Base-by-base conservation (phyloP, 2,329 filamentous ascomycete species). In the Triangularia verruculosa region DNA sequence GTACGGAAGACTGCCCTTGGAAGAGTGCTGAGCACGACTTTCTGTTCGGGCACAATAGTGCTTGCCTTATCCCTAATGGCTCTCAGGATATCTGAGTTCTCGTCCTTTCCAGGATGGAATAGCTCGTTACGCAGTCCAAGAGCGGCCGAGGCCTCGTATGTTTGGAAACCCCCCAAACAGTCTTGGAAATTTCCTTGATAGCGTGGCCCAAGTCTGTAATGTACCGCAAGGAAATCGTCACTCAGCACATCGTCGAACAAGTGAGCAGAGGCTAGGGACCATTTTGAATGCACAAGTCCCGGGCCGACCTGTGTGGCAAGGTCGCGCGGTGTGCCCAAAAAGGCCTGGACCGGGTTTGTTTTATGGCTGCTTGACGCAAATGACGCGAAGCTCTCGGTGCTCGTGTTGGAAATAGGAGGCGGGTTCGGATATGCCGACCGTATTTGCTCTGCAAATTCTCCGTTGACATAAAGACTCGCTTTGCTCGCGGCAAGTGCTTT, bases 111-210 rank as follows among this genome's bases (percentile, higher is more conserved):
- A 1, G 92, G 89, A 75, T 96, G 91, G 39, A 96, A 83, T 59
- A 93, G 86, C 73, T 99, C 95, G 71, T 98, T 98, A 54, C 94
- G 89, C 60, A 97, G 83, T 64, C 96, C 95, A 43, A 99, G 80
- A 61, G 91, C 89, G 7, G 95, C 94, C 1, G 95, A 98, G 6
- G 95, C 94, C 71, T 91, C 88, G 73, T 99, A 99, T 0, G 96
- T 99, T 73, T 98, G 93, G 72, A 99, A 96, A 1, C 93, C 94
- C 4, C 96, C 95, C 13, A 99, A 83, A 70, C 92, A 95, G 73
- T 99, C 95, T 76, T 99, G 95, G 70, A 96, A 97, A 73, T 99
- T 99, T 15, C 95, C 95, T 72, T 92, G 89, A 70, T 99, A 99
- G 56, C 92, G 87, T 24, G 93, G 90, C 0, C 95, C 94, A 17